phyloP scores from a whole-genome alignment of 148 eudicot species.

The Cornus florida region DNA sequence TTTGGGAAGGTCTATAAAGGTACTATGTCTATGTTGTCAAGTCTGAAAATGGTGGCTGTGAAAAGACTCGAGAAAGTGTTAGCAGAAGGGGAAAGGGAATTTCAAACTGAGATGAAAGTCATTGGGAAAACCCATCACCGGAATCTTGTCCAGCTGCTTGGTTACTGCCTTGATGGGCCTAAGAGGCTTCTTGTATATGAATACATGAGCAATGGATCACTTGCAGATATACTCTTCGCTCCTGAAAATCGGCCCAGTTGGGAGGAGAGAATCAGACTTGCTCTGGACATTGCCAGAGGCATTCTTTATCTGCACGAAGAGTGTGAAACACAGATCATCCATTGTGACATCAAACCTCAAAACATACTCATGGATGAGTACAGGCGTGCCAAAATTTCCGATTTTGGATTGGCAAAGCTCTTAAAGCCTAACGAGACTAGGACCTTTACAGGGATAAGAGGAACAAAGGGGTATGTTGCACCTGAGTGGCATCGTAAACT shows the following conservation, averaged over 20 bases:
- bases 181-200: constrained; percentile 11
- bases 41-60: constrained; percentile 8
- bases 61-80: constrained; percentile 9
- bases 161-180: constrained; percentile 12
- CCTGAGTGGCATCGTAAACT: constrained; percentile 10
- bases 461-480: constrained; percentile 7
- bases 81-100: constrained; percentile 8
- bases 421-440: not conserved
- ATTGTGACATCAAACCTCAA: constrained; percentile 15
- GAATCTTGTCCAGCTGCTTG: constrained; percentile 7
- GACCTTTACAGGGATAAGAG: constrained; percentile 4
- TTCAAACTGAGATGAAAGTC: constrained; percentile 6
- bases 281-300: constrained; percentile 9
- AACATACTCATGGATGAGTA: constrained; percentile 8
- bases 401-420: constrained; percentile 14
- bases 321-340: constrained; percentile 17
- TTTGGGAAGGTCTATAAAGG: constrained; percentile 11
- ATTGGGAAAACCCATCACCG: constrained; percentile 14
- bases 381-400: not conserved
- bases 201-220: constrained; percentile 13
- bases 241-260: not conserved
- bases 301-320: constrained; percentile 13
- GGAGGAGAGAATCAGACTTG: constrained; percentile 4
- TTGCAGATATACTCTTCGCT: constrained; percentile 3
- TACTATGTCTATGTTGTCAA: not conserved